Evolutionary conservation across 768 basidiomycete species (phyloP).

Genomic region (Boletus tylopilopsis): DNA sequence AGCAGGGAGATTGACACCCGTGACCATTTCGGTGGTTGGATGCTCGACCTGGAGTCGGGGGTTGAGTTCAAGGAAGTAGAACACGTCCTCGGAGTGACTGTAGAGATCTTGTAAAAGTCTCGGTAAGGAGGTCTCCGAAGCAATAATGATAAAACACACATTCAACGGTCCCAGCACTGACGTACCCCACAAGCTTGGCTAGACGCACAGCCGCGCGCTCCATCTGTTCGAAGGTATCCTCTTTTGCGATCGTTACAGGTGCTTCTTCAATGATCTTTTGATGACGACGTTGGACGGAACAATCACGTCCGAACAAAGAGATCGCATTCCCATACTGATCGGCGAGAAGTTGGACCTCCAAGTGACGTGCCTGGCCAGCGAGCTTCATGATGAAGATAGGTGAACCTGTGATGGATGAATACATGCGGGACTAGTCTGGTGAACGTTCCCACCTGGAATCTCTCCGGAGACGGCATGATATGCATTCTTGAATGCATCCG

Average conservation of each 20-base stretch:
- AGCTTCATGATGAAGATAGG: constrained; percentile 99
- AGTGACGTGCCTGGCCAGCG: constrained; percentile 93
- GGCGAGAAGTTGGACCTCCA: constrained; percentile 97
- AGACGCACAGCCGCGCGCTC: constrained; percentile 98
- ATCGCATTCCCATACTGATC: constrained; percentile 99
- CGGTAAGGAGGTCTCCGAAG: background rate
- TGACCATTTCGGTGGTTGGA: constrained; percentile 99
- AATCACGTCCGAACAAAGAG: constrained; percentile 97
- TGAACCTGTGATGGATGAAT: constrained; percentile 56
- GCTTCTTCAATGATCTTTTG: constrained; percentile 99
- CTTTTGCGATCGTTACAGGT: constrained; percentile 94
- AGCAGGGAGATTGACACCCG: constrained; percentile 95
- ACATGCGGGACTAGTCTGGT: background rate
- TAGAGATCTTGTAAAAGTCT: constrained; percentile 69
- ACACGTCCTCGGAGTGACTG: constrained; percentile 87
- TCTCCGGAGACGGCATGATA: constrained; percentile 93
- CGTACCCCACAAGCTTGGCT: constrained; percentile 98
- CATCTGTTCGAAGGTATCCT: constrained; percentile 93
- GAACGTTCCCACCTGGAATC: constrained; percentile 73
- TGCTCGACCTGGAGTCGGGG: constrained; percentile 99
- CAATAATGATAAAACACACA: constrained; percentile 43
- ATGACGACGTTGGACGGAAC: constrained; percentile 98
- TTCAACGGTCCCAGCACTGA: constrained; percentile 98
- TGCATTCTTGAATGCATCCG: constrained; percentile 89
- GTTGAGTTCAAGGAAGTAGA: constrained; percentile 98